Conservation (phyloP, 441 rosid species). For the Pelargonium cotyledonis region DNA sequence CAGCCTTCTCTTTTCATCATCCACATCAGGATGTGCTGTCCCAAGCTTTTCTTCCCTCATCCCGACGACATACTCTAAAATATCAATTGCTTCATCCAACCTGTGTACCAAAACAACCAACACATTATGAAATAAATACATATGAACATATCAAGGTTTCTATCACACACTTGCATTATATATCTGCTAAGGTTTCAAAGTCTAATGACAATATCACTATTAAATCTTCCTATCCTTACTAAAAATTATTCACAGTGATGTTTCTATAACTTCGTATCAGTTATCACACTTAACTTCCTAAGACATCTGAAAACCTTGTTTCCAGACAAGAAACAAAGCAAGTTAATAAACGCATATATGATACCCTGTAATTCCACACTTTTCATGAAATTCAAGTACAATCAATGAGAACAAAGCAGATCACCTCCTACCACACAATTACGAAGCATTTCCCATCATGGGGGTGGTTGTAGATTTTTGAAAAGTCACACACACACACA, state of each 20-base stretch:
- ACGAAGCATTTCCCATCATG: too few relatives aligned
- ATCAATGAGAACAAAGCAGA: too few relatives aligned
- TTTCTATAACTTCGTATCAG: not conserved
- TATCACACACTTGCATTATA: not conserved
- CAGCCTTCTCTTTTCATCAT: slow-evolving; percentile 83
- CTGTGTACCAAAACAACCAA: slow-evolving; percentile 30
- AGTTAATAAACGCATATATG: not conserved
- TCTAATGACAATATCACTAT: not conserved
- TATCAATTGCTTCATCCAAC: slow-evolving; percentile 77
- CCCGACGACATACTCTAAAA: slow-evolving; percentile 64
- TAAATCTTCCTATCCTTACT: not conserved
- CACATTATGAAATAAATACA: not conserved
- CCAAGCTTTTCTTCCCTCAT: slow-evolving; percentile 87
- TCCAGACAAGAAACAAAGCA: not conserved
- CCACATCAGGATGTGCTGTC: slow-evolving; percentile 81
- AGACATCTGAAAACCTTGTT: not conserved
- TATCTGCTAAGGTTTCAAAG: not conserved
- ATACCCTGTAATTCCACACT: too few relatives aligned
- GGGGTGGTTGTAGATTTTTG: too few relatives aligned
- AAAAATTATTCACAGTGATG: too few relatives aligned
- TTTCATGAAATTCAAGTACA: too few relatives aligned
- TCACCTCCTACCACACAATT: too few relatives aligned
- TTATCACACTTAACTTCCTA: not conserved
- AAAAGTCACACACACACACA: too few relatives aligned
- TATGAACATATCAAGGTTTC: not conserved